Evolutionary conservation across 176 grass and related monocot species (phyloP).

Genomic region (Triticum monococcum): DNA sequence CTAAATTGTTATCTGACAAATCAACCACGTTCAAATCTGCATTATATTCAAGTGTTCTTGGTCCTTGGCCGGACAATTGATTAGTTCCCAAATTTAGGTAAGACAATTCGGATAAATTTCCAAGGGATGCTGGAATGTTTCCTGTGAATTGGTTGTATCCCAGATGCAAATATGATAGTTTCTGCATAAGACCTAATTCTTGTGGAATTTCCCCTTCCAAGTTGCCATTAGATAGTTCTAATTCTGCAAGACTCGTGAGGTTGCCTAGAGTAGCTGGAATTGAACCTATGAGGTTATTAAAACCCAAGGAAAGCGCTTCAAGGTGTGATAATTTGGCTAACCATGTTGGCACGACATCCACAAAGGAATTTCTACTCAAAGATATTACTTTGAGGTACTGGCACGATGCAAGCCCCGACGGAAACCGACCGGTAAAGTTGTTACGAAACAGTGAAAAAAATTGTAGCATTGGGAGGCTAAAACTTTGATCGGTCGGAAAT

Average conservation of each 20-base stretch:
- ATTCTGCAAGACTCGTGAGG: neutral
- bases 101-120: neutral
- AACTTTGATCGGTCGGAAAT: neutral
- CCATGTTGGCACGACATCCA: neutral
- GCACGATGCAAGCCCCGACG: neutral
- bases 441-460: neutral
- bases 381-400: neutral
- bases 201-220: neutral
- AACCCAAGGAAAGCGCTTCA: neutral
- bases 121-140: neutral
- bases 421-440: neutral
- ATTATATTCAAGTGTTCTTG: neutral
- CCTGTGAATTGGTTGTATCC: neutral
- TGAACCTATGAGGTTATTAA: neutral
- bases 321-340: neutral
- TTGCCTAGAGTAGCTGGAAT: neutral
- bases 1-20: neutral
- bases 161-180: neutral
- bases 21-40: neutral
- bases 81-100: neutral
- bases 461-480: neutral
- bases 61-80: neutral
- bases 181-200: neutral
- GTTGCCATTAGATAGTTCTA: neutral
- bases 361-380: neutral